Base-by-base conservation (phyloP, 306 rosid genomes). In the Morella rubra region DNA sequence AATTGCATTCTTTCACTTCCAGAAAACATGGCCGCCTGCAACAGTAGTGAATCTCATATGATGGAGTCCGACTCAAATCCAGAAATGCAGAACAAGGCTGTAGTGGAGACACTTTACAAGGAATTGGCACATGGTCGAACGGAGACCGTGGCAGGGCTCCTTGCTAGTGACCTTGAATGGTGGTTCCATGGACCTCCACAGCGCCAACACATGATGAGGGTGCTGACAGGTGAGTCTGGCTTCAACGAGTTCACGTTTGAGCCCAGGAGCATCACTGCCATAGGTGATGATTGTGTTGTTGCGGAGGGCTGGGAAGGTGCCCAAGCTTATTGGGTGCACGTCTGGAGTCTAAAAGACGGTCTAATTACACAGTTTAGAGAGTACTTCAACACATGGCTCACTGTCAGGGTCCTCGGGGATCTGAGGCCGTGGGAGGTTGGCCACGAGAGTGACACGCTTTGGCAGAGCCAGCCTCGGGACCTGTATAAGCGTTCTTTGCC, bases 121-220 rank as follows among this genome's bases (percentile, higher is more conserved):
- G 89, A 90, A 27, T 76, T 94, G 64, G 85, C 88, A 1, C 54
- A 81, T 32, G 91, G 83, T 14, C 61, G 81, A 45, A 81, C 81
- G 41, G 86, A 73, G 11, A 56, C 67, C 1, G 90, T 86, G 66
- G 71, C 89, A 6, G 76, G 78, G 71, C 79, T 92, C 68, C 77
- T 92, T 41, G 93, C 95, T 10, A 76, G 82, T 58, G 98, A 92
- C 74, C 89, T 94, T 3, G 98, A 90, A 61, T 94, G 90, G 90
- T 94, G 98, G 97, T 94, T 94, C 90, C 98, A 94, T 54, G 98
- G 98, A 1, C 98, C 98, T 4, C 98, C 95, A 4, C 70, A 81
- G 44, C 85, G 97, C 83, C 91, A 94, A 53, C 96, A 94, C 90
- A 94, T 94, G 98, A 94, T 90, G 98, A 81, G 72, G 76, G 82